phyloP scores from a whole-genome alignment of 2,329 filamentous ascomycete genomes.

The Tolypocladium guangdongense region DNA sequence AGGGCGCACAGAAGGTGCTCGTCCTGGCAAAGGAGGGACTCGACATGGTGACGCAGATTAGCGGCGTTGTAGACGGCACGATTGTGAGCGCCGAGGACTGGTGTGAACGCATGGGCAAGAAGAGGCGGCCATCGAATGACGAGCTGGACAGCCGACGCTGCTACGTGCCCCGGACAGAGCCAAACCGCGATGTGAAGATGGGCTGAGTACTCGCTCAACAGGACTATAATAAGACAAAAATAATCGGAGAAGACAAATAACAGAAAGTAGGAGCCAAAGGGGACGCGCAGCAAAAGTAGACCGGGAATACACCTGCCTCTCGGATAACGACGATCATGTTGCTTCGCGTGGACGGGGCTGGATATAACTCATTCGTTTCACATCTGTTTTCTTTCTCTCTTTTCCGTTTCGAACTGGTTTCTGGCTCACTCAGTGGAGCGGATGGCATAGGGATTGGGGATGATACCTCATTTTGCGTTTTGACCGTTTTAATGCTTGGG shows the following conservation, averaged over 20 bases:
- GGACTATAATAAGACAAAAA: background rate
- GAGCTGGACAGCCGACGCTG: slow-evolving; percentile 12
- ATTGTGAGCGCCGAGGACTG: slow-evolving; percentile 85
- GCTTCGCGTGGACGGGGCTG: background rate
- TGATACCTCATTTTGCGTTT: background rate
- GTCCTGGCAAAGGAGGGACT: slow-evolving; percentile 82
- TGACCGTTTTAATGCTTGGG: background rate
- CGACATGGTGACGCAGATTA: slow-evolving; percentile 91
- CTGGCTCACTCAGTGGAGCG: background rate
- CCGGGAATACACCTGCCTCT: background rate
- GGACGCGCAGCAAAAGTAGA: background rate
- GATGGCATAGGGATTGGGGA: background rate
- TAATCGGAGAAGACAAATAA: background rate
- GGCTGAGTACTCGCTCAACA: background rate
- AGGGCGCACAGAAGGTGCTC: slow-evolving; percentile 65
- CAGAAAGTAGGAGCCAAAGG: background rate
- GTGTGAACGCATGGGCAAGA: slow-evolving; percentile 64
- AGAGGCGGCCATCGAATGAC: slow-evolving; percentile 13
- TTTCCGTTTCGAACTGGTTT: background rate
- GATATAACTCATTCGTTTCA: background rate
- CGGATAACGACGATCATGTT: background rate
- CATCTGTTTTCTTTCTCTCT: background rate
- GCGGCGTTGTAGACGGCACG: slow-evolving; percentile 76
- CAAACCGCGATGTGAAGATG: slow-evolving; percentile 16
- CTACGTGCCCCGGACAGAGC: background rate